Percentiles rank a stretch among this genome's conserved stretches.
phyloP scores from a whole-genome alignment of 192 early-diverging fungal species.

The Diversispora epigaea region DNA sequence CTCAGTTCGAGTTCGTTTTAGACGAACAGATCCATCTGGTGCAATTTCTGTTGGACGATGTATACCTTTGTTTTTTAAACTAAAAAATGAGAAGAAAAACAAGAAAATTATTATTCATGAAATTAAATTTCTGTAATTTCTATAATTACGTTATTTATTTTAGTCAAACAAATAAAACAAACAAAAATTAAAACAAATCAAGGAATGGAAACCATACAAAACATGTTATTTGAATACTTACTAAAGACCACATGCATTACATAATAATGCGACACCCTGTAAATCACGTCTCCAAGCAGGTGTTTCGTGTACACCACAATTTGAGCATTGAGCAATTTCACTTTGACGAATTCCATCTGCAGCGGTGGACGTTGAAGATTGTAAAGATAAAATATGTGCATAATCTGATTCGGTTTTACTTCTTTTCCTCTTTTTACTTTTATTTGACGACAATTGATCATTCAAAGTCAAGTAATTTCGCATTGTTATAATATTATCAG shows the following conservation, averaged over 20 bases:
- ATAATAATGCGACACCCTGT: conserved; percentile 20
- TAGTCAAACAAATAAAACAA: neutral
- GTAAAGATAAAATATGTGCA: neutral
- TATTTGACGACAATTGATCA: neutral
- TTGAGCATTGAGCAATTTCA: conserved; percentile 21
- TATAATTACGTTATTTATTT: neutral
- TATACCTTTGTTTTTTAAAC: conserved; percentile 28
- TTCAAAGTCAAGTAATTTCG: neutral
- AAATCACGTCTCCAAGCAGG: conserved; percentile 32
- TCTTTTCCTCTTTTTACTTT: conserved; percentile 3
- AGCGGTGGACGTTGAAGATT: neutral
- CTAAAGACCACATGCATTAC: conserved; percentile 30
- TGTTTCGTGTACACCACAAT: conserved; percentile 24
- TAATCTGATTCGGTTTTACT: conserved; percentile 3
- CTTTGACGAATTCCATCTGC: neutral
- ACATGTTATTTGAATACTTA: neutral
- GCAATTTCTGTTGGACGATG: conserved; percentile 32
- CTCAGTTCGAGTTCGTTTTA: conserved; percentile 9
- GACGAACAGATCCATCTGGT: conserved; percentile 22
- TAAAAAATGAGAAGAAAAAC: neutral
- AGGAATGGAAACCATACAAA: neutral
- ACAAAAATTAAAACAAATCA: neutral
- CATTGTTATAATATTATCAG: neutral
- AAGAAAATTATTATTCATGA: neutral
- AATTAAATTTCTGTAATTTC: neutral